Base-by-base conservation (phyloP, 2,329 filamentous ascomycete species). In the Pseudocercospora macadamiae region DNA sequence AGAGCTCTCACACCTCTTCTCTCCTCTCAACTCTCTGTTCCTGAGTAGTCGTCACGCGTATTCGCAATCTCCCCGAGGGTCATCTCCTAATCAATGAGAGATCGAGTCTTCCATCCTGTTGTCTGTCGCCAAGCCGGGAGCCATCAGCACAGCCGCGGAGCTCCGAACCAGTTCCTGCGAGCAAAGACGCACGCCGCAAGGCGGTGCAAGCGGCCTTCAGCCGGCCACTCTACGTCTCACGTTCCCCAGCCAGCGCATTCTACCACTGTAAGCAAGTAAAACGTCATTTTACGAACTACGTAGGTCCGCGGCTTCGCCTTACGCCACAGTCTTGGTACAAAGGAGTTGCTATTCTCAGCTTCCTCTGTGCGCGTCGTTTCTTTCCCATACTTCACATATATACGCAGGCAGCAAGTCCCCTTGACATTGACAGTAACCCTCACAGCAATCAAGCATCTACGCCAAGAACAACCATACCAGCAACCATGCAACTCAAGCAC, bases 401-500 rank as follows among this genome's bases (percentile, higher is more conserved):
- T 52, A 45, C 21, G 52, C 49, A 36, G 44, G 21, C 48, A 56
- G 25, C 30, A 30, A 26, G 14, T 28, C 18, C 34, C 34, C 25
- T 48, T 54, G 23, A 12, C 44, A 28, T 36, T 30, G 21, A 57
- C 12, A 16, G 9, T 52, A 26, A 28, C 23, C 23, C 52, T 48
- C 16, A 21, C 26, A 26, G 28, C 55, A 53, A 10, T 9, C 21
- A 57, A 25, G 10, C 54, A 48, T 37, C 34, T 45, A 47, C 19
- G 26, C 32, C 32, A 60, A 53, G 21, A 39, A 36, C 28, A 53
- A 39, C 56, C 37, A 54, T 0, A 51, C 18, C n/a, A 21, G 19
- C 54, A 59, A 47, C 45, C 53, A 69, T 69, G 67, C 64, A 67
- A 48, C 45, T 64, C 52, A 59, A 61, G 23, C 56, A 65, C 54